A percentile compares a stretch with the other conserved stretches of the same genome.
Conservation (phyloP, 2,329 filamentous ascomycete species). For the Aspergillus fijiensis region DNA sequence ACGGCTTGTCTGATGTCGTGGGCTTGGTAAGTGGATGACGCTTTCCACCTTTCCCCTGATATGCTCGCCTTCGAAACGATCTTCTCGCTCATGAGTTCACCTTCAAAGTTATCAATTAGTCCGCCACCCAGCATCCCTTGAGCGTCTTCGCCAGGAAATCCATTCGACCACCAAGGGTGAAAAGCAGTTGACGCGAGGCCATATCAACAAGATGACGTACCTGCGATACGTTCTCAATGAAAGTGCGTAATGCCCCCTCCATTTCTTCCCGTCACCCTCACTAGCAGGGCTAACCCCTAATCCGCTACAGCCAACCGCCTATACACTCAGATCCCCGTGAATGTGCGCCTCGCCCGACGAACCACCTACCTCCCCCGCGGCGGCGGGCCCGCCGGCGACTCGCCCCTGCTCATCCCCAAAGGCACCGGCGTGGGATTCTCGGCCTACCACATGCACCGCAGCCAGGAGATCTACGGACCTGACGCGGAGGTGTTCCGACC, state of each 20-base stretch:
- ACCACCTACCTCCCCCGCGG: conserved; percentile 31
- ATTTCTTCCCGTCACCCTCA: not conserved
- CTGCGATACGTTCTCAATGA: conserved; percentile 15
- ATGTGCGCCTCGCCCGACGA: conserved; percentile 15
- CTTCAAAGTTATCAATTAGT: conserved; percentile 8
- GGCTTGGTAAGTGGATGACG: conserved; percentile 16
- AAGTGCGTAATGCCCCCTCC: conserved; percentile 4
- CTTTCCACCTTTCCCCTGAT: too few species aligned
- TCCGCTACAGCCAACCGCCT: conserved; percentile 1
- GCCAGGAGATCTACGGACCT: conserved; percentile 27
- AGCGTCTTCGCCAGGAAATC: conserved; percentile 7
- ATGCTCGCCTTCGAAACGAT: too few species aligned
- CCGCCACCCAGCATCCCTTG: conserved; percentile 6
- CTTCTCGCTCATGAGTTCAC: too few species aligned
- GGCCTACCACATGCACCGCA: conserved; percentile 30
- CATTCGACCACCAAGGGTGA: not conserved
- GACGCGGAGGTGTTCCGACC: conserved; percentile 31
- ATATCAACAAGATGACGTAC: conserved; percentile 18
- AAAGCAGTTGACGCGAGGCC: not conserved
- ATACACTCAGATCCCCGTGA: conserved; percentile 10
- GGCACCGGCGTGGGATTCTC: conserved; percentile 20
- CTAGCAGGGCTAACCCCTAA: not conserved
- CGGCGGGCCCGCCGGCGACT: conserved; percentile 30
- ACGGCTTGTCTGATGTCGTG: conserved; percentile 24
- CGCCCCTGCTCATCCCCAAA: conserved; percentile 27